Evolutionary conservation across 2,329 filamentous ascomycete species (phyloP), one percentile per base, ranked within the genome.

Genomic region (Helicocarpus griseus): DNA sequence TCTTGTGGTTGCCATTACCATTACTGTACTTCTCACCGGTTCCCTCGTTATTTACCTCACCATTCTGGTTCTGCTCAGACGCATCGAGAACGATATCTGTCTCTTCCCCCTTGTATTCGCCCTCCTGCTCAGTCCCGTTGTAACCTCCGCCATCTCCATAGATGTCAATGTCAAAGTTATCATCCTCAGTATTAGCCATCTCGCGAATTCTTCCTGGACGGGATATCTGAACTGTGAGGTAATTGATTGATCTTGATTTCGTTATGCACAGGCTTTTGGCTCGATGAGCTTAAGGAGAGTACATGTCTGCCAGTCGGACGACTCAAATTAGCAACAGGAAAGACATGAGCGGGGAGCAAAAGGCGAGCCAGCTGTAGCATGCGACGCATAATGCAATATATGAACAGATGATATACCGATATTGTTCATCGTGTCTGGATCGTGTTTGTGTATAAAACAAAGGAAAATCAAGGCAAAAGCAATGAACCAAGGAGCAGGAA

Each of bases 151-250:
- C 79, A 61, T 84, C 80, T 57, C 81, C 81, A 63, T 84, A 84
- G 69, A 85, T 82, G 66, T 85, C 81, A 73, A 85, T 83, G 61
- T 85, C 81, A 73, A 84, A 84, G 63, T 82, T 82, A 68, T 84
- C 81, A 69, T 83, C 81, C 65, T 83, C 80, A 63, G 78, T 68
- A 36, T 36, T 47, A 52, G 73, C 71, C 73, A 75, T 75, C 53
- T 62, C 60, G 64, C 9, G 41, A 45, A 54, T 61, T 64, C 13
- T 6, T 39, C 26, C 35, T 33, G 24, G 17, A 44, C 29, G 36
- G 49, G 31, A 45, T n/a, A 22, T 45, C 40, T 51, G 43, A 54
- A 39, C 19, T 44, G 28, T 49, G 52, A 53, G 40, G 50, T 45
- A 58, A 58, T 59, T 63, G 61, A 66, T 66, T 60, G 54, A 53